Percentiles rank a stretch among this genome's conserved stretches.
phyloP scores from a whole-genome alignment of 495 filamentous ascomycete genomes.

The Neurospora hispaniola region DNA sequence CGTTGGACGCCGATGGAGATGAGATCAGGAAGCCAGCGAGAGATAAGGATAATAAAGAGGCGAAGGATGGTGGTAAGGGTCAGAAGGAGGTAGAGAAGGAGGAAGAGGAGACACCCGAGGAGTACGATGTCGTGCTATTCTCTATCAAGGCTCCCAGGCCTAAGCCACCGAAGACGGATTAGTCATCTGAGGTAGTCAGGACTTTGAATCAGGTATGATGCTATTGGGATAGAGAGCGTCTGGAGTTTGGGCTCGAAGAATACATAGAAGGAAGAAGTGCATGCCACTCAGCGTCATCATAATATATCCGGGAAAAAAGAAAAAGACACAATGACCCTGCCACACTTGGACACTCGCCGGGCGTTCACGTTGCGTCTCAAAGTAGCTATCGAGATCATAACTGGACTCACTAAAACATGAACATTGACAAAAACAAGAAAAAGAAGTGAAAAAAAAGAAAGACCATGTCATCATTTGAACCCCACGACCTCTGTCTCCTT shows the following conservation, averaged over 20 bases:
- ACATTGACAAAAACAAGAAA: neutral
- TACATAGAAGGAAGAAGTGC: neutral
- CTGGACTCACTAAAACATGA: neutral
- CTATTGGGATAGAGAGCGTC: neutral
- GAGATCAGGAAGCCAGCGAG: constrained; percentile 9
- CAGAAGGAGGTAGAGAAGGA: constrained; percentile 1
- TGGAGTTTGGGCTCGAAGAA: neutral
- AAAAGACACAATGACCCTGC: no score
- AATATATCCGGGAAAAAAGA: neutral
- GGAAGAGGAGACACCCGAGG: neutral
- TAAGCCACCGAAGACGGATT: neutral
- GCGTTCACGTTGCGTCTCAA: neutral
- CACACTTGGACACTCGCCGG: no score
- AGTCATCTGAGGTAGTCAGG: neutral
- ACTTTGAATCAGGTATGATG: neutral
- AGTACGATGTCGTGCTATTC: constrained; percentile 19
- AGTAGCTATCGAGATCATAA: neutral
- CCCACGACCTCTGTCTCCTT: neutral
- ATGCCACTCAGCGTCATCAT: neutral
- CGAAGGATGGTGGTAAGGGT: neutral
- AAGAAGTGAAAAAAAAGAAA: neutral
- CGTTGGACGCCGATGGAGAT: constrained; percentile 15
- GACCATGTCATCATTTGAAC: neutral
- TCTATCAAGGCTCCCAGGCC: constrained; percentile 14
- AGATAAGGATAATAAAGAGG: neutral